Evolutionary conservation across 1,139 yeast genomes (phyloP), one percentile per base, ranked within the genome.

Genomic region (Candida glucosophila): DNA sequence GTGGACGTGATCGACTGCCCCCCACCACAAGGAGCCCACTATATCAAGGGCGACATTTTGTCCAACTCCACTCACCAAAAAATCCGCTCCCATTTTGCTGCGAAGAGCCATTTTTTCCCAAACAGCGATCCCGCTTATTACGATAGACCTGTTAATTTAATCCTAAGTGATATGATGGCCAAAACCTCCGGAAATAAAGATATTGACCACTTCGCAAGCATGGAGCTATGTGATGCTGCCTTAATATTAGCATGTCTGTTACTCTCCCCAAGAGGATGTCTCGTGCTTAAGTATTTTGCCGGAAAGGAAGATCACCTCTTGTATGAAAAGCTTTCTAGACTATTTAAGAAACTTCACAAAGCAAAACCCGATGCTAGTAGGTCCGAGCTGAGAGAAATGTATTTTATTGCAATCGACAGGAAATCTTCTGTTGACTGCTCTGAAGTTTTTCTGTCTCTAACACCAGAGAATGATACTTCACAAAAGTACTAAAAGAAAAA

Each of bases 121-220:
- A 16, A 17, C 5, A 8, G 16, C 9, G 31, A 26, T n/a, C n/a
- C n/a, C n/a, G n/a, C n/a, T n/a, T n/a, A n/a, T n/a, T 11, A 7
- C 12, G 29, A 22, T 10, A 18, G 7, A 6, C 41, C 43, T 4
- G 44, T 61, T 3, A 59, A 63, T 29, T 34, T 64, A 14, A 54
- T 64, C 2, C 27, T 64, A 24, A 63, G 70, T 36, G 71, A 64
- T 35, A 64, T 64, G 71, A 62, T 64, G 68, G 54, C 56, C n/a
- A 63, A 64, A 29, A 58, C 68, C 5, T 53, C 60, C 3, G 71
- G 71, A 1, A 51, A 55, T 16, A 58, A 58, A 27, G 61, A 55
- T 29, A 50, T 44, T 18, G 71, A 64, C 36, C 71, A 64, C 38
- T 48, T 44, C 23, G 67, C 64, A 11, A 63, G 67, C 32, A 59